Evolutionary conservation across 345 rosid genomes (phyloP).

Genomic region (Gossypium arboreum): DNA sequence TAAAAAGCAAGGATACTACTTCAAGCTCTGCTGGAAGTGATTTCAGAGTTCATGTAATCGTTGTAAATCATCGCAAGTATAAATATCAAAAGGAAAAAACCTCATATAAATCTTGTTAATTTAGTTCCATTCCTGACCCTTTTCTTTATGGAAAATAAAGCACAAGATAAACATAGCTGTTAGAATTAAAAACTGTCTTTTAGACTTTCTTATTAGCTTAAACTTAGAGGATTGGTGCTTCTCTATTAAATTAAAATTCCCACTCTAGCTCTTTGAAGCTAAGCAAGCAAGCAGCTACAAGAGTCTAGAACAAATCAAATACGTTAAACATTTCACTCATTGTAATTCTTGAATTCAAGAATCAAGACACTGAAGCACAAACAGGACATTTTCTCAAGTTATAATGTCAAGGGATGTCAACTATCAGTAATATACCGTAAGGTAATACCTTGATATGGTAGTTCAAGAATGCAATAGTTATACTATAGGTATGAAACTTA

Average conservation of each 20-base stretch:
- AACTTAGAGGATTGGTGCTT: not conserved
- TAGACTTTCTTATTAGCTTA: not conserved
- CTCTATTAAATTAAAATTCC: not conserved
- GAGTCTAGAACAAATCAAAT: not conserved
- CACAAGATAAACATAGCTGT: not conserved
- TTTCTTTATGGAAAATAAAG: slow-evolving; percentile 1
- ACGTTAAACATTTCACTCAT: not conserved
- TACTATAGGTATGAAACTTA: slow-evolving; percentile 30
- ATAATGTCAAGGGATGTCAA: not conserved
- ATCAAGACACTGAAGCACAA: not conserved
- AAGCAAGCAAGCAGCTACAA: not conserved
- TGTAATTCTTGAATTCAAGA: not conserved
- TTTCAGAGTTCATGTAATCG: not conserved
- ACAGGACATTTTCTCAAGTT: not conserved
- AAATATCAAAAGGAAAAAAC: not conserved
- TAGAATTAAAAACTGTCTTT: not conserved
- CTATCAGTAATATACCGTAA: not conserved
- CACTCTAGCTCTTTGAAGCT: not conserved
- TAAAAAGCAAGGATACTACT: not conserved
- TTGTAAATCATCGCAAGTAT: not conserved
- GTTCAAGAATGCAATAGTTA: slow-evolving; percentile 4
- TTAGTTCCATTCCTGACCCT: not conserved
- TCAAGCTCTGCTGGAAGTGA: not conserved
- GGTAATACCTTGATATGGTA: not conserved
- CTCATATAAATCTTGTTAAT: not conserved